Evolutionary conservation across 352 stramenopile genomes (phyloP).

Genomic region (Pythium aristosporum): DNA sequence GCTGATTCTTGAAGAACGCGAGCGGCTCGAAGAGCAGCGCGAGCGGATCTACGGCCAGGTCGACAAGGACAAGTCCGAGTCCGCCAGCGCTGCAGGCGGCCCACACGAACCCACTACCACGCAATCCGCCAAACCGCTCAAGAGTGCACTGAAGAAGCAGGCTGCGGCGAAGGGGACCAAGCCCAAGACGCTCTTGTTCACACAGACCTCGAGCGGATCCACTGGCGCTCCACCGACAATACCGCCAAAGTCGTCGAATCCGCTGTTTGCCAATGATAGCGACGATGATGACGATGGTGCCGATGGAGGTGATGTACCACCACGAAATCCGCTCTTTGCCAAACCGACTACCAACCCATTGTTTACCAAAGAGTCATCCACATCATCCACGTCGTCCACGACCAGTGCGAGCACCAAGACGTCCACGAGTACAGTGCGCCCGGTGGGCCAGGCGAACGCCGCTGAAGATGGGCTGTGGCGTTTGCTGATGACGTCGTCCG

Average conservation of each 20-base stretch:
- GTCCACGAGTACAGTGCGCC: neutral
- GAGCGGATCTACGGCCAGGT: slow-evolving; percentile 34
- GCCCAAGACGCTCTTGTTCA: slow-evolving; percentile 12
- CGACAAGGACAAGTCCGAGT: neutral
- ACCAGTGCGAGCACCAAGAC: neutral
- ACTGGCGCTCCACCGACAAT: neutral
- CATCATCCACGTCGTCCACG: neutral
- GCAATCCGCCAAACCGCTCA: slow-evolving; percentile 17
- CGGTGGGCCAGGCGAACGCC: neutral
- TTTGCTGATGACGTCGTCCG: slow-evolving; percentile 75
- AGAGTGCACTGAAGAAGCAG: slow-evolving; percentile 24
- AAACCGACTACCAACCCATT: slow-evolving; percentile 4
- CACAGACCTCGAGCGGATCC: neutral
- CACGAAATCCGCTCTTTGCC: slow-evolving; percentile 17
- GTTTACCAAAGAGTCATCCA: slow-evolving; percentile 1
- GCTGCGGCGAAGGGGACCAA: neutral
- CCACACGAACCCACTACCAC: slow-evolving; percentile 16
- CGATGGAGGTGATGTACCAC: neutral
- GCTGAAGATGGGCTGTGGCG: slow-evolving; percentile 67
- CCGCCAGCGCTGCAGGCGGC: neutral
- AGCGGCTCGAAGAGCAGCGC: slow-evolving; percentile 60
- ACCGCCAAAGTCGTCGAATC: slow-evolving; percentile 8
- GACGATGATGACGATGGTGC: neutral
- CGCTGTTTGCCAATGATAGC: slow-evolving; percentile 14
- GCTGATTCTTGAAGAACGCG: slow-evolving; percentile 61